phyloP scores from a whole-genome alignment of 495 filamentous ascomycete species.

The Pseudoneurospora amorphoporcata region DNA sequence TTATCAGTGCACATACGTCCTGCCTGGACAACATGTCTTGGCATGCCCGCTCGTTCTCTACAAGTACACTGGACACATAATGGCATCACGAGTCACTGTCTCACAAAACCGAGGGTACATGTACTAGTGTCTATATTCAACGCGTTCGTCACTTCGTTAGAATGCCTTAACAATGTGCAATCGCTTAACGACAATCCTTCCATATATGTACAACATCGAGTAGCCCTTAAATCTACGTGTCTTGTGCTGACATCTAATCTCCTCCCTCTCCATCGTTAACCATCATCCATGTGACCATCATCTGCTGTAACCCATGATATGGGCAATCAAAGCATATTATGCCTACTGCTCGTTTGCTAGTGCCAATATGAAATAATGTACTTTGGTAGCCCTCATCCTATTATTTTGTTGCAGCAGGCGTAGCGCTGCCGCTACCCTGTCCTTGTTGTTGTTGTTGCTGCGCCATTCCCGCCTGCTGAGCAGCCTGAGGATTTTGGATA shows the following conservation, averaged over 20 bases:
- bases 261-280: neutral
- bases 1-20: constrained; percentile 6
- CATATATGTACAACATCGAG: neutral
- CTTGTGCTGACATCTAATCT: neutral
- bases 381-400: neutral
- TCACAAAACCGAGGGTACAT: neutral
- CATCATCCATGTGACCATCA: neutral
- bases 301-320: neutral
- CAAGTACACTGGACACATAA: neutral
- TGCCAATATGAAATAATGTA: neutral
- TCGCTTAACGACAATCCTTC: neutral
- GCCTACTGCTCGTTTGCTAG: neutral
- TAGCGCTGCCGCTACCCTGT: constrained; percentile 34
- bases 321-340: neutral
- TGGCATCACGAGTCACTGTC: neutral
- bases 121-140: neutral
- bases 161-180: neutral
- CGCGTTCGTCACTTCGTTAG: neutral
- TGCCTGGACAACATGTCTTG: neutral
- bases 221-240: neutral
- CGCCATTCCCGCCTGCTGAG: constrained; percentile 5
- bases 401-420: constrained; percentile 21
- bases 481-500: neutral
- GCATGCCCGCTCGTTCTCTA: neutral
- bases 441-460: constrained; percentile 25